Base-by-base conservation (phyloP, 1,284 basidiomycete species). In the Leccinum pachyderme region DNA sequence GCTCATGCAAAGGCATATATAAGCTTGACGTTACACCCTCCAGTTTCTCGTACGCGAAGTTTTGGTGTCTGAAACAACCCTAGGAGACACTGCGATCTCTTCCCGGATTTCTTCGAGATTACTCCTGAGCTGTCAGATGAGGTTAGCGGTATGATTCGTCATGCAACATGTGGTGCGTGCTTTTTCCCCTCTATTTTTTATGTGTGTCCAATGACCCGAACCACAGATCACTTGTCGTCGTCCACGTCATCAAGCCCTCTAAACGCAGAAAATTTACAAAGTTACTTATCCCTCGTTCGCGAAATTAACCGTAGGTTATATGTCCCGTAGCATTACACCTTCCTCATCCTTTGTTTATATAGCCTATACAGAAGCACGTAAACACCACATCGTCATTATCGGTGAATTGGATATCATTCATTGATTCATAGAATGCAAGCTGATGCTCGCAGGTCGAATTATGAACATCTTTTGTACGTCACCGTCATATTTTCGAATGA, bases 41-140 rank as follows among this genome's bases (percentile, higher is more conserved):
- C 7, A 54, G 50, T 44, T 6, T 7, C 22, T 35, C 7, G 2
- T 27, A 11, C 35, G 6, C 22, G 4, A 46, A 24, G 3, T 8
- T 6, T 48, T 33, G 13, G 18, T 35, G 9, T 54, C 33, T 58
- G 22, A 69, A 1, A 2, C 22, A 31, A 51, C 22, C 15, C 6
- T 13, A 81, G 83, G 83, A 70, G 59, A 8, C 83, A 85, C 60
- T 75, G 78, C 56, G 72, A 78, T 53, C 60, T 78, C 29, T 86
- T 77, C 60, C 84, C 84, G 0, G 69, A 68, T 25, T 64, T 73
- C 8, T 71, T 75, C 7, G 29, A 64, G 1, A 56, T 81, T n/a
- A 70, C 73, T 0, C 55, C 61, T 8, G 68, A 72, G 0, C 53
- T 75, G 28, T 70, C 79, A 25, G 65, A 75, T 18, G 81, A 83